Conservation (phyloP, 2,329 filamentous ascomycete species). For the Alternaria arbusti region DNA sequence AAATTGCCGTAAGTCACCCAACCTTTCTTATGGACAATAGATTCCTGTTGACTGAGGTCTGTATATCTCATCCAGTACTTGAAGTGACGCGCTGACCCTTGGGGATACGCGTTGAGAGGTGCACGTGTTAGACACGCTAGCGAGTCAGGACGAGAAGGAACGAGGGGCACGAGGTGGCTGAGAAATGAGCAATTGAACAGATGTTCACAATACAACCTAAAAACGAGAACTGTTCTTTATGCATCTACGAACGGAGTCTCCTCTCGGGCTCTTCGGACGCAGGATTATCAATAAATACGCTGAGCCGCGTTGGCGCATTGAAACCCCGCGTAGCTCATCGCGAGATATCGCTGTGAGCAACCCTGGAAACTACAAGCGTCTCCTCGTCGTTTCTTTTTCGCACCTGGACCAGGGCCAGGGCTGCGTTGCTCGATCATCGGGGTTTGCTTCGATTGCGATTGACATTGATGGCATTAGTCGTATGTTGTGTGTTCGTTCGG, state of each 20-base stretch:
- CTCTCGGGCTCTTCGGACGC: background rate
- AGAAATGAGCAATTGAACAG: background rate
- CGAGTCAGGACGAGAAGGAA: background rate
- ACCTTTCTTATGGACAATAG: background rate
- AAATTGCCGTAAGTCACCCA: background rate
- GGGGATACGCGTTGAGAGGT: background rate
- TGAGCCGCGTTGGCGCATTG: background rate
- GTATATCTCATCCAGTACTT: background rate
- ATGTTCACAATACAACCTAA: background rate
- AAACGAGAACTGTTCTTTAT: background rate
- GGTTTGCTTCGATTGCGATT: background rate
- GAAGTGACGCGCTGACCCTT: background rate
- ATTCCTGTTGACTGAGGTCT: background rate
- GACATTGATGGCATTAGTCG: background rate
- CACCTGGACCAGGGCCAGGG: too few species aligned
- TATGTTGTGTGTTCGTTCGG: background rate
- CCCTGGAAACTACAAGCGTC: background rate
- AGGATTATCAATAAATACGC: background rate
- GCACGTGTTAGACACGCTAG: background rate
- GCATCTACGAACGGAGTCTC: background rate
- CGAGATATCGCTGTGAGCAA: background rate
- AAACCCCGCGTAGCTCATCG: background rate
- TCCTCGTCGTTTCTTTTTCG: background rate
- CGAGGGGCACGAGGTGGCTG: background rate
- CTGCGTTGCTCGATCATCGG: background rate